Evolutionary conservation across 495 filamentous ascomycete species (phyloP).

Genomic region (Glarea lozoyensis): DNA sequence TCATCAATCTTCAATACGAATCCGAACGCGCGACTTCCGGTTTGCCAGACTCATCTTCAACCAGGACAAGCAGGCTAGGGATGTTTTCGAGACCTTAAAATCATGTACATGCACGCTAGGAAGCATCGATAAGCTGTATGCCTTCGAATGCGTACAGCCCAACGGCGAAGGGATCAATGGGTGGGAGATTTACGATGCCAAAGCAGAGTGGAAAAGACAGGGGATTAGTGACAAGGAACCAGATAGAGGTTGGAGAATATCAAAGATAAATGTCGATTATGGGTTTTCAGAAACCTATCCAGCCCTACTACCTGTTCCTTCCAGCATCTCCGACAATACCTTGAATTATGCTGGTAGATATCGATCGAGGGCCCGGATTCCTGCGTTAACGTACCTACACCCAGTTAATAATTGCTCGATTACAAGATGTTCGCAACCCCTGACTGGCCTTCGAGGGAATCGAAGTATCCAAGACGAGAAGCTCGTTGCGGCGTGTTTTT

Average conservation of each 20-base stretch:
- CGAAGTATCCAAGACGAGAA: conserved; percentile 94
- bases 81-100: conserved; percentile 85
- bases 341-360: conserved; percentile 89
- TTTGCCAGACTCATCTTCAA: conserved; percentile 86
- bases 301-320: conserved; percentile 71
- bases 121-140: conserved; percentile 82
- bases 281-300: conserved; percentile 94
- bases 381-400: conserved; percentile 84
- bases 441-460: conserved; percentile 77
- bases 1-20: conserved; percentile 70
- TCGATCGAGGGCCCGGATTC: conserved; percentile 80
- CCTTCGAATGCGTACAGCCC: conserved; percentile 74
- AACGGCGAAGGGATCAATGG: conserved; percentile 69
- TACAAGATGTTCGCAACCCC: conserved; percentile 86
- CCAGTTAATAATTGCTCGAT: conserved; percentile 96
- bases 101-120: conserved; percentile 74
- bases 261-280: conserved; percentile 82
- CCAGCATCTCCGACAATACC: conserved; percentile 87
- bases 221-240: conserved; percentile 67
- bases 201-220: conserved; percentile 69
- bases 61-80: conserved; percentile 62
- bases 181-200: conserved; percentile 82
- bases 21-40: conserved; percentile 86
- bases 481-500: conserved; percentile 86
- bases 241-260: conserved; percentile 81